Conservation (phyloP, 2,329 filamentous ascomycete species). For the Kalmusia sp. region DNA sequence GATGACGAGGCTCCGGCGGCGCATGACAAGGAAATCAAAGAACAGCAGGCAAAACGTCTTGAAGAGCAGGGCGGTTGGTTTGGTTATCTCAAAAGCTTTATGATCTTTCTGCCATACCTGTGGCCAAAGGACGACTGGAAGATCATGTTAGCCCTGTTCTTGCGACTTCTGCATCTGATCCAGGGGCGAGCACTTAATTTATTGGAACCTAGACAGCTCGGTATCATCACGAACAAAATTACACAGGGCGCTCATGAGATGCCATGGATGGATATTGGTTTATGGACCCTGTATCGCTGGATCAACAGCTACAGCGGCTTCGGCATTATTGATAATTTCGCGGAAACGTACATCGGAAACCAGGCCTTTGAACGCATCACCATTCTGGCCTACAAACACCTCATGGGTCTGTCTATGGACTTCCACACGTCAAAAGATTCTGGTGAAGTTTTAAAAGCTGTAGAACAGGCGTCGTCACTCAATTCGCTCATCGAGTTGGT, state of each 20-base stretch:
- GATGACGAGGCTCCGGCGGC: constrained; percentile 60
- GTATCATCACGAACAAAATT: constrained; percentile 77
- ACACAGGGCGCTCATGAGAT: constrained; percentile 55
- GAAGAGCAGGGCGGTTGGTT: constrained; percentile 79
- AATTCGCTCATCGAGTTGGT: constrained; percentile 66
- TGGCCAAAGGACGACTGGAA: constrained; percentile 73
- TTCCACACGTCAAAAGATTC: constrained; percentile 72
- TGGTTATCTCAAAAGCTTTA: constrained; percentile 76
- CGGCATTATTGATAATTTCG: constrained; percentile 56
- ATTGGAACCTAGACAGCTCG: constrained; percentile 80
- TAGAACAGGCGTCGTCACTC: constrained; percentile 69
- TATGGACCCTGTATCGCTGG: constrained; percentile 58
- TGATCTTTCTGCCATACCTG: constrained; percentile 77
- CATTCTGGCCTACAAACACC: constrained; percentile 68
- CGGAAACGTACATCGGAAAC: constrained; percentile 64
- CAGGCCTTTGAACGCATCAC: constrained; percentile 65
- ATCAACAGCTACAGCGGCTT: constrained; percentile 61
- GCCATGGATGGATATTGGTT: constrained; percentile 60
- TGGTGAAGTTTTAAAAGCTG: constrained; percentile 68
- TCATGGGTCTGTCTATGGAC: constrained; percentile 73
- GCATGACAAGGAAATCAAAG: constrained; percentile 61
- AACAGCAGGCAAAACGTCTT: constrained; percentile 65
- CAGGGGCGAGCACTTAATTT: constrained; percentile 76
- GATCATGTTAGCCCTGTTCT: constrained; percentile 71
- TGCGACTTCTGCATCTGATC: constrained; percentile 74